Base-by-base conservation (phyloP, 2,329 filamentous ascomycete genomes). In the Chaetomium sp. region DNA sequence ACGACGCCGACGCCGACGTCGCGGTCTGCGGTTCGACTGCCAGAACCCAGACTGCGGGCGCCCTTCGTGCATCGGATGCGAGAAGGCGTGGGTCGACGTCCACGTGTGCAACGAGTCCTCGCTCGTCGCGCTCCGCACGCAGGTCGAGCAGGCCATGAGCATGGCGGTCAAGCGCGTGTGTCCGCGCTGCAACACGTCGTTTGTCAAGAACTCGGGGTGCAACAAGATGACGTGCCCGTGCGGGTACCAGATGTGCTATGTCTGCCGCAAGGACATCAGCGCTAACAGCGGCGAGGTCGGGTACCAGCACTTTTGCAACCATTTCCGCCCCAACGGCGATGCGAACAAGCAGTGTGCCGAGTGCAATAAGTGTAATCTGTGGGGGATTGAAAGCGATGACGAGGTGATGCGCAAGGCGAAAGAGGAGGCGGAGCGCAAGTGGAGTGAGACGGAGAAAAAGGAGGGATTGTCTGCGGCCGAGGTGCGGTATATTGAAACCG, bases 171-270 rank as follows among this genome's bases (percentile, higher is more conserved):
- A 97, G 74, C 88, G 94, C 50, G 92, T 94, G 8, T 99, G 94
- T 69, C 94, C 94, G 7, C 83, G 87, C 48, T 99, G 94, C 76
- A 87, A 89, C 63, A 89, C 91, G 8, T 89, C 86, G 12, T 97
- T 97, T 69, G 89, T 99, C 72, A 97, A 97, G 71, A 87, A 85
- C 6, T 85, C 86, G 33, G 94, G 94, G 65, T 99, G 94, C 79
- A 99, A 99, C 76, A 97, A 97, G 74, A 79, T 99, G 42, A 92
- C 90, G 5, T 97, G 94, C 68, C 85, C 91, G 12, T 99, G 94
- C 71, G 94, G 94, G 7, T 97, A 97, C 73, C 87, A 88, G 64
- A 97, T 97, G 92, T 99, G 94, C 70, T 99, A 99, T 67, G 84
- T 97, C 47, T 99, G 94, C 71, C 88, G 94, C 42, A 86, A 86